Conservation (phyloP, 2,329 filamentous ascomycete species). For the Shiraia bambusicola region DNA sequence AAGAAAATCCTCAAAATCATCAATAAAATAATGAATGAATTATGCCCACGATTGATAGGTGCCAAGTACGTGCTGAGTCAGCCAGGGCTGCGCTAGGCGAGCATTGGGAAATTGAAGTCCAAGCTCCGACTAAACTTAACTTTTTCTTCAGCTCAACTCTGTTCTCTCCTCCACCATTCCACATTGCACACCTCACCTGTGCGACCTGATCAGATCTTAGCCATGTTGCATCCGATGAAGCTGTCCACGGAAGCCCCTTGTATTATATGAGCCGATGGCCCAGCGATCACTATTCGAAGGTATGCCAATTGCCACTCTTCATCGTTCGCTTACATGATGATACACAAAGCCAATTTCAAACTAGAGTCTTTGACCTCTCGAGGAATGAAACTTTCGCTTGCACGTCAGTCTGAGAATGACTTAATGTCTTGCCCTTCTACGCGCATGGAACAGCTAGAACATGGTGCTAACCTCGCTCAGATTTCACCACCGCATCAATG, state of each 20-base stretch:
- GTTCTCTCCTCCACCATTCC: conserved; percentile 1
- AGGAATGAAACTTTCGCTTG: conserved; percentile 48
- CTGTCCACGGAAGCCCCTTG: no score
- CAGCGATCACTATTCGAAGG: conserved; percentile 5
- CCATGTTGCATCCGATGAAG: no score
- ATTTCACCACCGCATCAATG: not conserved
- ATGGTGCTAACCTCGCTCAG: conserved; percentile 19
- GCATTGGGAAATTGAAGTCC: conserved; percentile 4
- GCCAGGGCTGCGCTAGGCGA: conserved; percentile 1
- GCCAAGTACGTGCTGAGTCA: conserved; percentile 9
- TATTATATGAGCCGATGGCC: not conserved
- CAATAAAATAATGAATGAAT: no score
- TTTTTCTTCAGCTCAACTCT: conserved; percentile 12
- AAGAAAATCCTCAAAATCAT: no score
- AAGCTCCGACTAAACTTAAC: conserved; percentile 11
- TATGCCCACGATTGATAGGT: no score
- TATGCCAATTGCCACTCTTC: conserved; percentile 12
- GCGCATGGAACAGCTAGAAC: not conserved
- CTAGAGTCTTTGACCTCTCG: conserved; percentile 50
- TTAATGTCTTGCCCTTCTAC: conserved; percentile 3
- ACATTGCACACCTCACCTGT: not conserved
- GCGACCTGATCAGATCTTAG: no score
- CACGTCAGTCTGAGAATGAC: conserved; percentile 48
- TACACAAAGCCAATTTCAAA: conserved; percentile 47
- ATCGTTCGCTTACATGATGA: conserved; percentile 40